These are phyloP conservation scores for Ceratocystis albifundus DNA, from an alignment of 2,329 filamentous ascomycete genomes.

Conservation along the genomic window DNA sequence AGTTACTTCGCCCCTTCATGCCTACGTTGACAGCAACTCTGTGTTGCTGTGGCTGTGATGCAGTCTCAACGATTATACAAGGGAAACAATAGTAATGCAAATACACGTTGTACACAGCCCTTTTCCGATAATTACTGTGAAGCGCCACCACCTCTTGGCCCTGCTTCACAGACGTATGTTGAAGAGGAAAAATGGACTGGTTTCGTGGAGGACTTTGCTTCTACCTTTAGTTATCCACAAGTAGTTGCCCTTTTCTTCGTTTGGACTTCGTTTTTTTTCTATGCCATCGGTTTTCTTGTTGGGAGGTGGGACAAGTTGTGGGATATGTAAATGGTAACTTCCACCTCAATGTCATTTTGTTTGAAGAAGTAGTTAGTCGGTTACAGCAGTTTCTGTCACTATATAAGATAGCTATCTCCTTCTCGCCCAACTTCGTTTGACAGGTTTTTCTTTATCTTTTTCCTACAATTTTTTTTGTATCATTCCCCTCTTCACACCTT, in stretches of 20 bases:
- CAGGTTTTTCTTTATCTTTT: background rate
- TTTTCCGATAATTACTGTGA: background rate
- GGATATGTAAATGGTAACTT: conserved; percentile 2
- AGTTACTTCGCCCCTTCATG: background rate
- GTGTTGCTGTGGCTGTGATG: background rate
- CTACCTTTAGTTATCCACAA: background rate
- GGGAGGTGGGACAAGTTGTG: background rate
- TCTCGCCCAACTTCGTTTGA: background rate
- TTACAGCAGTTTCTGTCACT: background rate
- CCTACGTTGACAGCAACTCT: background rate
- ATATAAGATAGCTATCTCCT: background rate
- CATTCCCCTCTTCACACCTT: conserved; percentile 5
- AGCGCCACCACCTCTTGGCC: background rate
- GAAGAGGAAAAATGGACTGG: background rate
- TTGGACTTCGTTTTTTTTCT: conserved; percentile 6
- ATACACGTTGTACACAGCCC: background rate
- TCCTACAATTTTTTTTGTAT: background rate
- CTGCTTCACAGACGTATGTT: background rate
- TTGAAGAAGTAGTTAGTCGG: background rate
- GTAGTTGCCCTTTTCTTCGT: conserved; percentile 4
- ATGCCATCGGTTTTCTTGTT: background rate
- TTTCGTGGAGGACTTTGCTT: background rate
- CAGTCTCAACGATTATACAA: background rate
- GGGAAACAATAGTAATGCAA: background rate
- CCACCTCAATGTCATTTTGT: background rate